A percentile compares a stretch with the other conserved stretches of the same genome.
phyloP scores from a whole-genome alignment of 495 filamentous ascomycete genomes.

The Lasiosphaeris hirsuta region DNA sequence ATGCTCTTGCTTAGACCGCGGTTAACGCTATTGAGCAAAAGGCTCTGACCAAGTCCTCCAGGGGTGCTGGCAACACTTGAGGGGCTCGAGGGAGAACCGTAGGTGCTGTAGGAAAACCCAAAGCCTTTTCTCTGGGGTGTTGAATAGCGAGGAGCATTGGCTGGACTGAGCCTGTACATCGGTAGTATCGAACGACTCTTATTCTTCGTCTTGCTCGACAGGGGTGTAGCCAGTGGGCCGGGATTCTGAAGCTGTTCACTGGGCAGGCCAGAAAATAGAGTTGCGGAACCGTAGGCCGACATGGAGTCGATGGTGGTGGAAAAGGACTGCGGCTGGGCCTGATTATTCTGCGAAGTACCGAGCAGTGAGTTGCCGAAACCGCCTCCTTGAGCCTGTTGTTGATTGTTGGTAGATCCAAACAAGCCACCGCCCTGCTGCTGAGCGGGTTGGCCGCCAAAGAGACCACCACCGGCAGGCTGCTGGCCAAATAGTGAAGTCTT shows the following conservation, averaged over 20 bases:
- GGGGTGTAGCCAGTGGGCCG: constrained; percentile 82
- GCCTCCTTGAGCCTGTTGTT: constrained; percentile 46
- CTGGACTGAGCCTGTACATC: constrained; percentile 83
- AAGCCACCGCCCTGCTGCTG: constrained; percentile 37
- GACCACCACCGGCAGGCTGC: constrained; percentile 44
- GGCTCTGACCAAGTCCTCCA: constrained; percentile 59
- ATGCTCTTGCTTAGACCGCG: constrained; percentile 59
- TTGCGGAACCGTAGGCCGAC: constrained; percentile 78
- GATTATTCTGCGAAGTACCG: constrained; percentile 40
- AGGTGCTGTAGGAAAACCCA: constrained; percentile 86
- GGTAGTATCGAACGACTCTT: constrained; percentile 77
- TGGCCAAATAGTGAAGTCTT: constrained; percentile 45
- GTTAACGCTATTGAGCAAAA: constrained; percentile 60
- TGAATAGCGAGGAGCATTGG: constrained; percentile 67
- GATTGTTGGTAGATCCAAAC: constrained; percentile 38
- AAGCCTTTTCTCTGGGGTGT: constrained; percentile 82
- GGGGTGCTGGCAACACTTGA: constrained; percentile 66
- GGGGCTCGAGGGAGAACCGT: constrained; percentile 73
- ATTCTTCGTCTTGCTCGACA: constrained; percentile 64
- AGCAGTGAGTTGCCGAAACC: constrained; percentile 37
- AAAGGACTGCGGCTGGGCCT: constrained; percentile 57
- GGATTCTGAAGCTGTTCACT: constrained; percentile 61
- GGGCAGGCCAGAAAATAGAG: constrained; percentile 70
- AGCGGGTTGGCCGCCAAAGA: constrained; percentile 60
- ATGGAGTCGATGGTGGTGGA: constrained; percentile 72